Conservation (phyloP, 805 yeast genomes). For the Barnettozyma californica region DNA sequence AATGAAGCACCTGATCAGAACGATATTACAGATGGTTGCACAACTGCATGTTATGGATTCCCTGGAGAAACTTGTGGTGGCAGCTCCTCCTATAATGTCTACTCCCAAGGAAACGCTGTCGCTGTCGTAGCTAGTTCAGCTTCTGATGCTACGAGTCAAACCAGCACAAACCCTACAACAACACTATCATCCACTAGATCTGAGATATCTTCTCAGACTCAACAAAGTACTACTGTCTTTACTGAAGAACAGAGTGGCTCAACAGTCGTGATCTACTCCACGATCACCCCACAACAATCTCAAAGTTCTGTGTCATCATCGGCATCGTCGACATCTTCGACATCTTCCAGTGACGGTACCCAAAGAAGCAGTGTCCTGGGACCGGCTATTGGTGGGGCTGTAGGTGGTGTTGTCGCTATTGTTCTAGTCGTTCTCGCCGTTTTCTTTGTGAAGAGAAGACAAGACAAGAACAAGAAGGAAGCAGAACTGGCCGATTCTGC, state of each 20-base stretch:
- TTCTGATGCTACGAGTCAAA: slow-evolving; percentile 25
- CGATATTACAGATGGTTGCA: slow-evolving; percentile 30
- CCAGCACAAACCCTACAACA: slow-evolving; percentile 11
- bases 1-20: slow-evolving; percentile 34
- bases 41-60: slow-evolving; percentile 51
- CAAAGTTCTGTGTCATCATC: slow-evolving; percentile 15
- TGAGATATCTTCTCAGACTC: neutral
- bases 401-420: slow-evolving; percentile 49
- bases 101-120: slow-evolving; percentile 27
- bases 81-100: slow-evolving; percentile 41
- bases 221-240: slow-evolving; percentile 18
- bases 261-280: slow-evolving; percentile 18
- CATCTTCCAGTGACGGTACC: slow-evolving; percentile 9
- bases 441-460: slow-evolving; percentile 33
- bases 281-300: neutral
- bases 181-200: slow-evolving; percentile 11
- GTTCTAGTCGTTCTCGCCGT: slow-evolving; percentile 35
- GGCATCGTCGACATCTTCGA: slow-evolving; percentile 19
- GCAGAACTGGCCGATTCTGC: slow-evolving; percentile 50
- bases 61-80: slow-evolving; percentile 61
- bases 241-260: slow-evolving; percentile 15
- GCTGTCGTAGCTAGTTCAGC: neutral
- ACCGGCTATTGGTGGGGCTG: slow-evolving; percentile 60
- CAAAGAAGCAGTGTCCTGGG: slow-evolving; percentile 34
- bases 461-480: slow-evolving; percentile 30